Percentiles rank a stretch among this genome's conserved stretches.
Evolutionary conservation across 495 filamentous ascomycete genomes (phyloP).

Genomic region (Neurospora tetrasperma): DNA sequence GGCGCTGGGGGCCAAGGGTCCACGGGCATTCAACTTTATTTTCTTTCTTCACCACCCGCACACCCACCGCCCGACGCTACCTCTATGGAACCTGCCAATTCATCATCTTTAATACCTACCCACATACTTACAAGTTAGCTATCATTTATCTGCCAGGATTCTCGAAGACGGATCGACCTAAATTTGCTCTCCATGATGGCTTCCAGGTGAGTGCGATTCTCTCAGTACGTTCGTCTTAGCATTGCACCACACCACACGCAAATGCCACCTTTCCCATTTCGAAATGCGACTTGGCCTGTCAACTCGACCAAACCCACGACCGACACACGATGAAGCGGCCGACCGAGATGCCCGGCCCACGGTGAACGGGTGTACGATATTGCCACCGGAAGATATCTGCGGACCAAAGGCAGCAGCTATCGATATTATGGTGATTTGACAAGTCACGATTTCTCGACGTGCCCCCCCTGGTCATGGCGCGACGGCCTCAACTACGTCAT

Average conservation of each 20-base stretch:
- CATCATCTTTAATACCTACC: neutral
- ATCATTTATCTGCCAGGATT: neutral
- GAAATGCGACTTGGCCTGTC: neutral
- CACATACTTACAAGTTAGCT: neutral
- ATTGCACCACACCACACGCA: neutral
- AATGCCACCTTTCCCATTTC: neutral
- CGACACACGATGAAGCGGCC: neutral
- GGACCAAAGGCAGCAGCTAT: neutral
- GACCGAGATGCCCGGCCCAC: neutral
- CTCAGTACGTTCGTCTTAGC: neutral
- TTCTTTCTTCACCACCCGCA: neutral
- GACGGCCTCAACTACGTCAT: neutral
- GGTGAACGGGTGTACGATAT: neutral
- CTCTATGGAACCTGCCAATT: neutral
- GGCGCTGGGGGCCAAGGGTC: neutral
- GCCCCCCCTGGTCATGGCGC: neutral
- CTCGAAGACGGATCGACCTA: neutral
- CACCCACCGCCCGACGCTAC: neutral
- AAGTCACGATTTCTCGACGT: neutral
- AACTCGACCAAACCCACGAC: neutral
- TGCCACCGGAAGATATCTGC: neutral
- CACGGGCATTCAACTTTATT: neutral
- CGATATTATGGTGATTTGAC: neutral
- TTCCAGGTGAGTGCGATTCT: slow-evolving; percentile 13
- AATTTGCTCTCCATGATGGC: slow-evolving; percentile 12